Conservation (phyloP, 257 asterid genomes). For the Capsicum chinense region DNA sequence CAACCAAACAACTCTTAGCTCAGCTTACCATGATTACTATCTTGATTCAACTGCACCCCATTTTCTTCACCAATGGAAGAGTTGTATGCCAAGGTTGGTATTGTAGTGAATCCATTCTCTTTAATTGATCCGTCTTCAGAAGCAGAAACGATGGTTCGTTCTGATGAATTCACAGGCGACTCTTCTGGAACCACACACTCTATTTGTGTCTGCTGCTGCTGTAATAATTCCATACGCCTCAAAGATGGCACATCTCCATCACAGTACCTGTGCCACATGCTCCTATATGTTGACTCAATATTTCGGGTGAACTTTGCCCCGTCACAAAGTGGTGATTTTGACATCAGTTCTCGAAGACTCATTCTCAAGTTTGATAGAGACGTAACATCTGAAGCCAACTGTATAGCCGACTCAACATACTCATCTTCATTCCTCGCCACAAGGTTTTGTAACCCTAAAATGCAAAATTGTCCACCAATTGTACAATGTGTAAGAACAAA, state of each 20-base stretch:
- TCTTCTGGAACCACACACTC: constrained; percentile 43
- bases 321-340: constrained; percentile 82
- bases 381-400: constrained; percentile 70
- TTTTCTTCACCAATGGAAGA: constrained; percentile 53
- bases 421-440: constrained; percentile 85
- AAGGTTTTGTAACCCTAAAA: constrained; percentile 72
- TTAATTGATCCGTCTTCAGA: constrained; percentile 43
- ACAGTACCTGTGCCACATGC: constrained; percentile 87
- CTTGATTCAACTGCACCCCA: constrained; percentile 42
- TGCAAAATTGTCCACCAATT: constrained; percentile 26
- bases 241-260: constrained; percentile 82
- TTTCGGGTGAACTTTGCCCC: constrained; percentile 70
- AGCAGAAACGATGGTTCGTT: constrained; percentile 36
- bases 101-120: constrained; percentile 56
- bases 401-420: constrained; percentile 71
- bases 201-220: constrained; percentile 38
- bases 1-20: constrained; percentile 26
- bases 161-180: constrained; percentile 36
- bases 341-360: constrained; percentile 80
- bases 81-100: background rate
- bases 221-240: constrained; percentile 55
- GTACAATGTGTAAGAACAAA: constrained; percentile 15
- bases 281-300: constrained; percentile 71
- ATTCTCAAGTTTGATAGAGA: constrained; percentile 79
- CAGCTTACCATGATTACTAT: constrained; percentile 24